Conservation (phyloP, 1,284 basidiomycete genomes). For the Ganoderma boninense region DNA sequence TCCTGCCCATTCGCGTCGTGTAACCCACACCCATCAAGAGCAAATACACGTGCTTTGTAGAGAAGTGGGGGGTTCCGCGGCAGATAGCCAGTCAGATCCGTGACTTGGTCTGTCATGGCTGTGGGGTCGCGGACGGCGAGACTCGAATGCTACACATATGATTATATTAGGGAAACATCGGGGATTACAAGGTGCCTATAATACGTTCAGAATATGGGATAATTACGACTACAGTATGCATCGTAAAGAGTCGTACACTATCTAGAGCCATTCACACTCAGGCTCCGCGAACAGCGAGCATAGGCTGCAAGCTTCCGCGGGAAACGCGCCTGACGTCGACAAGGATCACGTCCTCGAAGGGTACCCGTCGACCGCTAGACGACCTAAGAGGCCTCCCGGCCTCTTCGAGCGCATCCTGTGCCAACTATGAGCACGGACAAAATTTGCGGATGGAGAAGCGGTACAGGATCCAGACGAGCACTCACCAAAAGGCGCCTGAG, state of each 20-base stretch:
- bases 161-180: no score
- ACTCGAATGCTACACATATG: no score
- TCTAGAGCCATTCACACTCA: background rate
- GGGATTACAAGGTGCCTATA: background rate
- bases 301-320: background rate
- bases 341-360: background rate
- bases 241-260: background rate
- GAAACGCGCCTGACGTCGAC: background rate
- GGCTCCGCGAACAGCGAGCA: background rate
- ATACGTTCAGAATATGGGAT: background rate
- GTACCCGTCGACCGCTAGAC: background rate
- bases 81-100: no score
- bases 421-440: background rate
- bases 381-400: background rate
- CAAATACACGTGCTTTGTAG: no score
- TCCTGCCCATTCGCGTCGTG: no score
- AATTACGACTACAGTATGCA: background rate
- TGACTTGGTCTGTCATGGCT: no score
- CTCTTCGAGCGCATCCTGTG: background rate
- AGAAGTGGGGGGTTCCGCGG: no score
- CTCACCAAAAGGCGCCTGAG: background rate
- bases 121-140: no score
- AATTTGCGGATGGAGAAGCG: background rate
- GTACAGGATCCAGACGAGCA: background rate
- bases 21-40: no score